These are phyloP conservation scores for Penicillium sp. DNA, from an alignment of 2,329 filamentous ascomycete genomes.

Conservation along the genomic window DNA sequence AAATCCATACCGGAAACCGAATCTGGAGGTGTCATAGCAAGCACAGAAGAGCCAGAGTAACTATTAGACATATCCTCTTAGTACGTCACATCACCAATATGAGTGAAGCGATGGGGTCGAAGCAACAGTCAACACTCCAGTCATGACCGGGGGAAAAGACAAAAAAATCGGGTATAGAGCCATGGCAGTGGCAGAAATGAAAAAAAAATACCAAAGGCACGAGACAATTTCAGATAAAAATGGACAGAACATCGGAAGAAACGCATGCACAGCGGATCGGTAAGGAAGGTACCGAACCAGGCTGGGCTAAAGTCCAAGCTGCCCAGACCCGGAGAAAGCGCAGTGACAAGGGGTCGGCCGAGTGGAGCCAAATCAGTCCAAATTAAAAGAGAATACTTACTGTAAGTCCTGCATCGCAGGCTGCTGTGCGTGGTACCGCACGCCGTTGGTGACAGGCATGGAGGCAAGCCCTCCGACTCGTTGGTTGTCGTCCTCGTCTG, in stretches of 20 bases:
- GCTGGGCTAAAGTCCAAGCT: conserved; percentile 29
- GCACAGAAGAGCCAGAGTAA: conserved; percentile 51
- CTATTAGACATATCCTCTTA: conserved; percentile 38
- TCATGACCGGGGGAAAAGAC: conserved; percentile 20
- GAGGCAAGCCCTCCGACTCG: conserved; percentile 51
- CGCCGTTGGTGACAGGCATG: conserved; percentile 48
- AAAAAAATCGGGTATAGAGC: conserved; percentile 10
- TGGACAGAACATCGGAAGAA: conserved; percentile 25
- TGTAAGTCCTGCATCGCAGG: conserved; percentile 52
- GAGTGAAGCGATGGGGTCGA: conserved; percentile 9
- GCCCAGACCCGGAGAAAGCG: conserved; percentile 32
- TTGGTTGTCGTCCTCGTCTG: conserved; percentile 50
- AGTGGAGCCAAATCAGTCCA: conserved; percentile 34
- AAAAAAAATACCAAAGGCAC: conserved; percentile 5
- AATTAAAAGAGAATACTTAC: conserved; percentile 51
- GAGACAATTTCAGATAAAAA: conserved; percentile 17
- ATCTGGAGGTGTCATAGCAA: conserved; percentile 53
- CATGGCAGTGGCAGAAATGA: conserved; percentile 7
- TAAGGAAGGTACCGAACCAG: conserved; percentile 29
- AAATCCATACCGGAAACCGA: conserved; percentile 56
- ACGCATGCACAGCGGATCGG: conserved; percentile 30
- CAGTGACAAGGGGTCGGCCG: conserved; percentile 32
- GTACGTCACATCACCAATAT: conserved; percentile 24
- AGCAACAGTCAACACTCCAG: conserved; percentile 7
- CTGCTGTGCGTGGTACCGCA: conserved; percentile 55